Conservation (phyloP, 2,329 filamentous ascomycete species). For the Allantophomopsis lycopodina region DNA sequence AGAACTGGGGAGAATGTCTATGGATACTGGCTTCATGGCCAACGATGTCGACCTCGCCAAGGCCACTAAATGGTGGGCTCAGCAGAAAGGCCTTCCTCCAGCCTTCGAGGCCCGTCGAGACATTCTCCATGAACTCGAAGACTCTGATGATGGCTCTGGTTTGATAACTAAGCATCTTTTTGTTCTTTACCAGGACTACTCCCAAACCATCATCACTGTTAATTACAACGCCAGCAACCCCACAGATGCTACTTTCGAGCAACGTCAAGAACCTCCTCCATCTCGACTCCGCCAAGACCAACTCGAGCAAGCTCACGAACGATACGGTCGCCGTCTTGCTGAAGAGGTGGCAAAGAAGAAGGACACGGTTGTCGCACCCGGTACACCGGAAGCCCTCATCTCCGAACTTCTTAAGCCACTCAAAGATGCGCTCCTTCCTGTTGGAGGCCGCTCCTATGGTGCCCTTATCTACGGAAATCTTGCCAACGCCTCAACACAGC, state of each 20-base stretch:
- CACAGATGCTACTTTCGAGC: constrained; percentile 61
- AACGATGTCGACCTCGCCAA: constrained; percentile 70
- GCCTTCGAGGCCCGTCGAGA: constrained; percentile 73
- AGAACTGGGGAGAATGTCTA: constrained; percentile 61
- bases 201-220: constrained; percentile 77
- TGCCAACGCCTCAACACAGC: constrained; percentile 81
- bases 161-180: constrained; percentile 69
- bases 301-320: constrained; percentile 72
- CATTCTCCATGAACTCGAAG: constrained; percentile 69
- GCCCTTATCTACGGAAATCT: constrained; percentile 90
- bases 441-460: constrained; percentile 83
- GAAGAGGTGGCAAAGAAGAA: constrained; percentile 59
- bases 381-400: constrained; percentile 66
- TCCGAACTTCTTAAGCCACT: constrained; percentile 64
- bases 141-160: constrained; percentile 59
- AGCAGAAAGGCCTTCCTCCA: constrained; percentile 66
- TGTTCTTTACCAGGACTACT: constrained; percentile 91
- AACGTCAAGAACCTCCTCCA: constrained; percentile 77
- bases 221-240: constrained; percentile 66
- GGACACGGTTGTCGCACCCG: constrained; percentile 71
- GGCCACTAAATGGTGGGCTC: constrained; percentile 75
- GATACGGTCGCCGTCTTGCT: constrained; percentile 67
- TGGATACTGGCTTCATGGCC: constrained; percentile 75
- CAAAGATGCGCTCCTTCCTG: constrained; percentile 60
- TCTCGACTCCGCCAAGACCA: constrained; percentile 78